Evolutionary conservation across 208 protist genomes (phyloP), one percentile per base, ranked within the genome.

Genomic region (Balamuthia mandrillaris): DNA sequence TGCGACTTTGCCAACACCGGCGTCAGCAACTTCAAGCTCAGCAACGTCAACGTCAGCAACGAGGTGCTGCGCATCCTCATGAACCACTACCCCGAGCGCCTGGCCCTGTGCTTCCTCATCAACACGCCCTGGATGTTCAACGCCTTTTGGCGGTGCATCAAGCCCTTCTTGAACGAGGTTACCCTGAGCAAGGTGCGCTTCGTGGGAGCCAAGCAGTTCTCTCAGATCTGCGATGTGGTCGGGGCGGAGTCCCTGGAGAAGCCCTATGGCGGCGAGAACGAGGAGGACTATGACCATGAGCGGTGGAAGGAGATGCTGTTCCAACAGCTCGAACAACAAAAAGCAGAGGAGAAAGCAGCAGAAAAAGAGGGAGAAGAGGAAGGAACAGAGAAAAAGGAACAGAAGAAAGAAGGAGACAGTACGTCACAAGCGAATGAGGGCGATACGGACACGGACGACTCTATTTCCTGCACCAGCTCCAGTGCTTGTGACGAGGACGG

Each of bases 121-220:
- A 79, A 79, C 70, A 79, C 70, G 70, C 70, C 70, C 9, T 79
- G 70, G 70, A 49, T 79, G 24, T 79, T 79, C 27, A 61, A 42
- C 47, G 70, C 70, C 29, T 79, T 79, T 33, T 79, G 70, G 70
- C 39, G 45, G 16, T 42, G 54, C 3, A 79, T 79, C 70, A 79
- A 79, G 70, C 70, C 70, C 16, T 79, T 79, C 70, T 31, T 79
- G 27, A 79, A 79, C 70, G 70, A 79, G 47, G 70, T 79, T 24
- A 79, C 70, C 45, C 31, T 79, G 14, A 29, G 47, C 70, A 79
- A 79, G 47, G 70, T 79, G 5, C 42, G 60, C 31, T 79, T 79
- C 47, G 31, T 79, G 47, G 31, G 70, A 29, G 60, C 54, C 33
- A 79, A 79, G 70, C 47, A 79, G 47, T 79, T 79, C 29, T 42